phyloP scores from a whole-genome alignment of 495 filamentous ascomycete genomes.

The Aspergillus wentii region DNA sequence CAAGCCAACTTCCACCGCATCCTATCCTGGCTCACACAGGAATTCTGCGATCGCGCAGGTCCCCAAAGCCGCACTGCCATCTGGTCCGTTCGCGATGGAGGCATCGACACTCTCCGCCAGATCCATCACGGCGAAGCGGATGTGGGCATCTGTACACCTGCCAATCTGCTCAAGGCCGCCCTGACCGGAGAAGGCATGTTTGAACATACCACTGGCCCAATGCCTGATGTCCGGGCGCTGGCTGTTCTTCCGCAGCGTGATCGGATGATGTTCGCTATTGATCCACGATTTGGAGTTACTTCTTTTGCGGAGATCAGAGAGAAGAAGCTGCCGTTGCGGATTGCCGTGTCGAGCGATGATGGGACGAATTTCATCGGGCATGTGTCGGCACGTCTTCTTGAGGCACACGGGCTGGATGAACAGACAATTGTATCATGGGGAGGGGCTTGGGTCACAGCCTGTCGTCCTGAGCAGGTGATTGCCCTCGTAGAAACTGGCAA shows the following conservation, averaged over 20 bases:
- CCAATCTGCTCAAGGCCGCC: background rate
- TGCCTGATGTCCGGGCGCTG: conserved; percentile 2
- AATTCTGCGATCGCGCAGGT: conserved; percentile 10
- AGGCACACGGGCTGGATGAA: conserved; percentile 4
- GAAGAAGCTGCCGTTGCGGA: conserved; percentile 3
- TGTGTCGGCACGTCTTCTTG: background rate
- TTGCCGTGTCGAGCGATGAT: conserved; percentile 2
- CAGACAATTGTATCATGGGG: conserved; percentile 6
- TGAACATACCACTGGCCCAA: background rate
- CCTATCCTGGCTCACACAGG: conserved; percentile 8
- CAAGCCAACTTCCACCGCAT: conserved; percentile 10
- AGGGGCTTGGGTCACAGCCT: conserved; percentile 6
- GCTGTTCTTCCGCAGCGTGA: conserved; percentile 6
- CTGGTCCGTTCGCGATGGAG: conserved; percentile 2
- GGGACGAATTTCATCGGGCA: conserved; percentile 8
- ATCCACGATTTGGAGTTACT: conserved; percentile 1
- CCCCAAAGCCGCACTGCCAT: conserved; percentile 1
- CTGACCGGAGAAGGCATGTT: background rate
- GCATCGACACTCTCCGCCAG: background rate
- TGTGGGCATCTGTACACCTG: conserved; percentile 3
- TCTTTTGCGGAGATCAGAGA: conserved; percentile 2
- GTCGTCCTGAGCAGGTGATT: conserved; percentile 10
- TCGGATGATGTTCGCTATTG: conserved; percentile 6
- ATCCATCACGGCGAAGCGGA: conserved; percentile 2
- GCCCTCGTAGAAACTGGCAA: conserved; percentile 6